Evolutionary conservation across 2,329 filamentous ascomycete species (phyloP).

Genomic region (Fusarium phyllophilum): DNA sequence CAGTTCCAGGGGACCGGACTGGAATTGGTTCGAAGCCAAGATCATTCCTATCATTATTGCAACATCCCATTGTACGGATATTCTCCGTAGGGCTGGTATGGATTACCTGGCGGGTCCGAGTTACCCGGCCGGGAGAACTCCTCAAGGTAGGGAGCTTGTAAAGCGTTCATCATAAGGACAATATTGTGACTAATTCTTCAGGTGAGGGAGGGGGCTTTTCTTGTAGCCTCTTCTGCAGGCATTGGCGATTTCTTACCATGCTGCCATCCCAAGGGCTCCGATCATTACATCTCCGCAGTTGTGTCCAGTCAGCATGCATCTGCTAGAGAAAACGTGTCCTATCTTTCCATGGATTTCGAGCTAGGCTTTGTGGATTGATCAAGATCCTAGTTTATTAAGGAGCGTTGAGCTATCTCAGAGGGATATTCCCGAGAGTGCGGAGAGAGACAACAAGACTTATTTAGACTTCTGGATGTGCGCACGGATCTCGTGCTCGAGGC

Average conservation of each 20-base stretch:
- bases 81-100: conserved; percentile 16
- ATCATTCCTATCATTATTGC: background rate
- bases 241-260: background rate
- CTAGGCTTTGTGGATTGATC: background rate
- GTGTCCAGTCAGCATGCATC: background rate
- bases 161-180: background rate
- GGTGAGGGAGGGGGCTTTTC: background rate
- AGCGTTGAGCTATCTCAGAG: conserved; percentile 18
- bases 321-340: conserved; percentile 2
- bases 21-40: conserved; percentile 12
- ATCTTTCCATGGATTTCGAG: background rate
- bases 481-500: conserved; percentile 26
- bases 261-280: background rate
- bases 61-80: background rate
- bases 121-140: conserved; percentile 8
- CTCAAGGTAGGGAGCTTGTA: background rate
- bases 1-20: background rate
- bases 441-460: conserved; percentile 10
- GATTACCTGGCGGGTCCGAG: conserved; percentile 8
- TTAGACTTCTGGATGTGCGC: conserved; percentile 12
- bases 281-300: background rate
- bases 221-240: background rate
- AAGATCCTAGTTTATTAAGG: background rate
- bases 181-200: background rate
- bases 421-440: conserved; percentile 2